Conservation (phyloP, 345 rosid genomes). For the Boechera divaricarpa region DNA sequence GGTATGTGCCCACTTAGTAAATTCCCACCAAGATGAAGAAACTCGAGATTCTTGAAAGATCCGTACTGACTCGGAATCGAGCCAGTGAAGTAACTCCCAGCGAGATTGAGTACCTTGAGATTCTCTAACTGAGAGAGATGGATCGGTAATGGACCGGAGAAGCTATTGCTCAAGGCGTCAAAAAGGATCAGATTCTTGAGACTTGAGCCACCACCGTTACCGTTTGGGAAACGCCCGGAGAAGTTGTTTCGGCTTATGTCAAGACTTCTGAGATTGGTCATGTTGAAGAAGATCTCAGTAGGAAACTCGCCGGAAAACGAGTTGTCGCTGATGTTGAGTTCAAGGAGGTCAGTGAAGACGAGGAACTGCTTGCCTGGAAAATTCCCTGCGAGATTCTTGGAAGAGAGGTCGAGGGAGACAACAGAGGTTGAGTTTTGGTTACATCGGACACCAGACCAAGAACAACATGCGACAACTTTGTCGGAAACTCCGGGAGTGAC, state of each 20-base stretch:
- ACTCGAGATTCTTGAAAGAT: slow-evolving; percentile 68
- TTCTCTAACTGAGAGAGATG: slow-evolving; percentile 59
- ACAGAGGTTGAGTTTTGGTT: slow-evolving; percentile 62
- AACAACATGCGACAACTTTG: slow-evolving; percentile 64
- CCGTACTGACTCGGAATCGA: slow-evolving; percentile 80
- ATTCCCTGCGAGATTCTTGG: slow-evolving; percentile 65
- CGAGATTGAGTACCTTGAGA: slow-evolving; percentile 77
- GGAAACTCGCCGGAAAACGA: slow-evolving; percentile 77
- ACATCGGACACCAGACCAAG: slow-evolving; percentile 88
- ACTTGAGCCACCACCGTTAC: slow-evolving; percentile 40
- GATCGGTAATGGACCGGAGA: slow-evolving; percentile 74
- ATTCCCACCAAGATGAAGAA: slow-evolving; percentile 87
- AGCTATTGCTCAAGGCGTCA: slow-evolving; percentile 91
- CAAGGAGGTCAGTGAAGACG: slow-evolving; percentile 70
- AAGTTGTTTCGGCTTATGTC: slow-evolving; percentile 91
- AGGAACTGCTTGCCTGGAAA: slow-evolving; percentile 57
- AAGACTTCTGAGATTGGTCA: slow-evolving; percentile 61
- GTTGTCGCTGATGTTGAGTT: slow-evolving; percentile 84
- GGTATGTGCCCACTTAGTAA: slow-evolving; percentile 67
- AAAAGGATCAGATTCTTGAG: slow-evolving; percentile 59
- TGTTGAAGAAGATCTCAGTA: slow-evolving; percentile 60
- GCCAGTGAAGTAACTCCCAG: slow-evolving; percentile 92
- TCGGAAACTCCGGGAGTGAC: slow-evolving; percentile 49
- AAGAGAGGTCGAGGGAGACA: slow-evolving; percentile 65
- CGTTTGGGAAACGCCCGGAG: slow-evolving; percentile 70